A percentile compares a stretch with the other conserved stretches of the same genome.
These are phyloP conservation scores for Lichtheimia ornata DNA, from an alignment of 371 early-diverging fungal genomes.

Conservation along the genomic window DNA sequence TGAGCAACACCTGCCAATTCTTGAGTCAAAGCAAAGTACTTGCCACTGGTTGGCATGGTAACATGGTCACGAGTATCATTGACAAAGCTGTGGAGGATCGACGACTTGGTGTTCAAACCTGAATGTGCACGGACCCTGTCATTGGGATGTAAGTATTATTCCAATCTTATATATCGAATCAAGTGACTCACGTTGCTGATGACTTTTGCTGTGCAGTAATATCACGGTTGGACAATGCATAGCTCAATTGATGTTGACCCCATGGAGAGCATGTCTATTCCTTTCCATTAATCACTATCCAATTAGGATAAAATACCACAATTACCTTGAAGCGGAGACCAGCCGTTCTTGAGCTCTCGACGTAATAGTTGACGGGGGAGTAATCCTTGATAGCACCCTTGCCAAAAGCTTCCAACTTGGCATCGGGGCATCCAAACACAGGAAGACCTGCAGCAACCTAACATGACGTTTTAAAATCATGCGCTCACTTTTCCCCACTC, in stretches of 20 bases:
- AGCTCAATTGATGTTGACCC: conserved; percentile 70
- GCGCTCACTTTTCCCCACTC: not conserved
- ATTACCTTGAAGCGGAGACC: conserved; percentile 38
- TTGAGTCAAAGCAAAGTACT: conserved; percentile 53
- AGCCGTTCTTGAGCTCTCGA: conserved; percentile 26
- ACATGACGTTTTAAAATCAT: not conserved
- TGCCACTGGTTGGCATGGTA: conserved; percentile 75
- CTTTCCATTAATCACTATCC: not conserved
- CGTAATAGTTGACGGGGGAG: conserved; percentile 37
- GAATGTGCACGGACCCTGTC: conserved; percentile 80
- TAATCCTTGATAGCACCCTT: conserved; percentile 43
- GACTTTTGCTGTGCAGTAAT: conserved; percentile 66
- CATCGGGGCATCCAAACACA: conserved; percentile 34
- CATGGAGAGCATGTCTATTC: conserved; percentile 39
- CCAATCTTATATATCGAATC: not conserved
- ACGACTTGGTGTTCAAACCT: conserved; percentile 81
- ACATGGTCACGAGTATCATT: conserved; percentile 76
- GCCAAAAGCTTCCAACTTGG: conserved; percentile 34
- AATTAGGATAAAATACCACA: not conserved
- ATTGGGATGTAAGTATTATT: conserved; percentile 4
- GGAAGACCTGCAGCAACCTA: conserved; percentile 31
- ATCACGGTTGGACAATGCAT: conserved; percentile 74
- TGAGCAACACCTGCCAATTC: conserved; percentile 60
- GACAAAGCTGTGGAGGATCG: conserved; percentile 66
- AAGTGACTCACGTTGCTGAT: conserved; percentile 60